Base-by-base conservation (phyloP, 2,329 filamentous ascomycete genomes). In the Lecanicillium sp. region DNA sequence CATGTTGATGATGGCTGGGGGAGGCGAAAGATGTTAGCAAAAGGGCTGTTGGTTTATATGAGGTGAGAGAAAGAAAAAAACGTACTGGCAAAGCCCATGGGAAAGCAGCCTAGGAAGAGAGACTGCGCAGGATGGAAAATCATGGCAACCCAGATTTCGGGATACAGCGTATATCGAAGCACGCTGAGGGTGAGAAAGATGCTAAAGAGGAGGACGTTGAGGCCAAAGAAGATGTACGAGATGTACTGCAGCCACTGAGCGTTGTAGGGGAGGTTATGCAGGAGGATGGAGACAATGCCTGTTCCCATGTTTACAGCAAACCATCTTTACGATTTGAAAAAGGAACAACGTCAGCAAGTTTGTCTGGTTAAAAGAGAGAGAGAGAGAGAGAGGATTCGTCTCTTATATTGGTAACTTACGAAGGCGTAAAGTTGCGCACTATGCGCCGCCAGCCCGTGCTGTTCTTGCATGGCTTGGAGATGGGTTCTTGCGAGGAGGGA, bases 61-160 rank as follows among this genome's bases (percentile, higher is more conserved):
- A 19, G 2, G 2, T n/a, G 5, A 11, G 30, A 22, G 15, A 27
- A 15, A 15, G 17, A 34, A 18, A 3, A 6, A 29, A 7, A 53
- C 56, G 43, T 44, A 64, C 60, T 84, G 0, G 78, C 74, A 42
- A 85, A 70, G 0, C 70, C 79, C 76, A 85, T 84, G 0, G 80
- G 80, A 22, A 83, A 70, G 0, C 77, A 80, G 0, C 75, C 81
- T 4, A 86, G 59, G 47, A 85, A 86, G 38, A 86, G 64, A 2
- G 75, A 79, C 50, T 86, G 78, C 2, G 70, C 71, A 1, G 78
- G 79, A 51, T 86, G 77, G 3, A 64, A 60, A 27, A 85, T 70
- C 80, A 86, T 83, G 13, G 71, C 73, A 0, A 42, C 51, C 71
- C 79, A 85, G 20, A 84, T 77, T 42, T 73, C 67, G 0, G 80